Evolutionary conservation across 495 filamentous ascomycete genomes (phyloP).

Genomic region (Corynascus novoguineensis): DNA sequence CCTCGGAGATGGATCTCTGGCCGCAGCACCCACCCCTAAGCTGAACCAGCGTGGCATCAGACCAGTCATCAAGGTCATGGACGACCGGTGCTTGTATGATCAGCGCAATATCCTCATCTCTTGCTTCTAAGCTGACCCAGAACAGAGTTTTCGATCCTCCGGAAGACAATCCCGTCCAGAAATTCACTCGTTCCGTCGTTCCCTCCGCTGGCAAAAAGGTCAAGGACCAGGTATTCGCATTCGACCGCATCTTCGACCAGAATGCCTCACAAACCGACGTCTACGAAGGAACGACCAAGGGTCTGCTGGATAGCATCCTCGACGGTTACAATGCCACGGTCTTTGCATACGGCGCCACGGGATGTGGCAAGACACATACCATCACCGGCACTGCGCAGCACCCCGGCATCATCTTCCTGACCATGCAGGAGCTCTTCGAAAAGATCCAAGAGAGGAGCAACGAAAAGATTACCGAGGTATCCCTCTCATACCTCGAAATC

Average conservation of each 20-base stretch:
- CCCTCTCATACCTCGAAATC: slow-evolving; percentile 94
- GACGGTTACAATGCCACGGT: slow-evolving; percentile 99
- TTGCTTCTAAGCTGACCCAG: slow-evolving; percentile 3
- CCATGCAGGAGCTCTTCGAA: slow-evolving; percentile 97
- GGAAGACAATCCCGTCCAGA: slow-evolving; percentile 91
- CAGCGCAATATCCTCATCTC: neutral
- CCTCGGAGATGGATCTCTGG: slow-evolving; percentile 90
- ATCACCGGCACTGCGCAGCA: slow-evolving; percentile 86
- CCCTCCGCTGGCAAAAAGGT: slow-evolving; percentile 81
- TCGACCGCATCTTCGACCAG: slow-evolving; percentile 96
- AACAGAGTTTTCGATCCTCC: slow-evolving; percentile 94
- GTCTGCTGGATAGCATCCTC: slow-evolving; percentile 85
- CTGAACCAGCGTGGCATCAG: slow-evolving; percentile 81
- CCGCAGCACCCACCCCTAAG: slow-evolving; percentile 75
- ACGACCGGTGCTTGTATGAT: slow-evolving; percentile 88
- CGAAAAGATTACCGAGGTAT: slow-evolving; percentile 85
- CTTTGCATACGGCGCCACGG: slow-evolving; percentile 96
- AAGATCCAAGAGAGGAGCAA: slow-evolving; percentile 77
- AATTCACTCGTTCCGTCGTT: slow-evolving; percentile 76
- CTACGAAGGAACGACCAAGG: slow-evolving; percentile 89
- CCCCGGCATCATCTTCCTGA: slow-evolving; percentile 96
- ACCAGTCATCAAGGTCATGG: slow-evolving; percentile 90
- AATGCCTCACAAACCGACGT: slow-evolving; percentile 89
- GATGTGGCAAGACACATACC: slow-evolving; percentile 97
- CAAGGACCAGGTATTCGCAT: slow-evolving; percentile 96